These are phyloP conservation scores for Nemania diffusa DNA, from an alignment of 2,329 filamentous ascomycete genomes.

Conservation along the genomic window DNA sequence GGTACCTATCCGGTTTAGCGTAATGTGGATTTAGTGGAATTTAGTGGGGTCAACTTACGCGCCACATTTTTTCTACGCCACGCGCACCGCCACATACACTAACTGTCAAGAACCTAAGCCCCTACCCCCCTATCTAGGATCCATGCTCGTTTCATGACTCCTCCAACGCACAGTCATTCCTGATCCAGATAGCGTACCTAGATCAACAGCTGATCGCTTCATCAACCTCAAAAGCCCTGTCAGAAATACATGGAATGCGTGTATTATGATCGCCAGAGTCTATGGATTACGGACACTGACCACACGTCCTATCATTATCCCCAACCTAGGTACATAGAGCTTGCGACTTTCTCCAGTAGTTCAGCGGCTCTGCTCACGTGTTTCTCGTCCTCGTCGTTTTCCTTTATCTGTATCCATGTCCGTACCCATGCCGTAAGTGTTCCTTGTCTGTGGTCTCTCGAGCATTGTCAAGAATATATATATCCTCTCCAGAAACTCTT, in stretches of 20 bases:
- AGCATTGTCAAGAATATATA: not conserved
- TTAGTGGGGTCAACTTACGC: constrained; percentile 13
- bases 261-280: constrained; percentile 17
- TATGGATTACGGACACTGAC: constrained; percentile 8
- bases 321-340: not conserved
- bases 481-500: not conserved
- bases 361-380: not conserved
- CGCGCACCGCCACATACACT: constrained; percentile 19
- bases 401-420: constrained; percentile 1
- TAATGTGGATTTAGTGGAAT: not conserved
- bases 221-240: not conserved
- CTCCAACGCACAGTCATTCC: not conserved
- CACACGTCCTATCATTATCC: not conserved
- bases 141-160: not conserved
- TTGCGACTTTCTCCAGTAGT: not conserved
- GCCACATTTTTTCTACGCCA: constrained; percentile 10
- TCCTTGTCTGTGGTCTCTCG: not conserved
- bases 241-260: not conserved
- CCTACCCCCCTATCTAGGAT: not conserved
- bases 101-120: not conserved
- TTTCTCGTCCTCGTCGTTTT: constrained; percentile 1
- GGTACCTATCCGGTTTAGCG: constrained; percentile 2
- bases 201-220: not conserved
- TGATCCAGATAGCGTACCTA: not conserved
- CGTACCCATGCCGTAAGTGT: not conserved